These are phyloP conservation scores for Myriosclerotinia curreyana DNA, from an alignment of 2,329 filamentous ascomycete species.

Conservation along the genomic window DNA sequence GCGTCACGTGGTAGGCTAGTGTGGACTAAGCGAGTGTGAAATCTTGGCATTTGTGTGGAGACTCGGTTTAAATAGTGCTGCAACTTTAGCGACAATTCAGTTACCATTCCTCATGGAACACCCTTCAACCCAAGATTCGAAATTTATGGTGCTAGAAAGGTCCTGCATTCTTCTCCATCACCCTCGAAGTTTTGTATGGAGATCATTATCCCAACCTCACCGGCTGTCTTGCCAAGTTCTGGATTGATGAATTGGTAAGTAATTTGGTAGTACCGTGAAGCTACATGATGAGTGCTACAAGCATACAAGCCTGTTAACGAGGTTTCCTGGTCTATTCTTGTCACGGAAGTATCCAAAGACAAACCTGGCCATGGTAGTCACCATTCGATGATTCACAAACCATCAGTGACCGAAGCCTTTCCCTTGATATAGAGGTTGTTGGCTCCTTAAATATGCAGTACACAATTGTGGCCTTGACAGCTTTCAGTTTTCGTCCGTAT, in stretches of 20 bases:
- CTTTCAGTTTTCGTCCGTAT: not conserved
- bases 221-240: not conserved
- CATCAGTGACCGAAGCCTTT: not conserved
- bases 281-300: not conserved
- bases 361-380: not conserved
- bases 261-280: not conserved
- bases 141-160: not conserved
- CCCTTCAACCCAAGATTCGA: not conserved
- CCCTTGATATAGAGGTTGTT: not conserved
- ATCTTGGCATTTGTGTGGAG: conserved; percentile 5
- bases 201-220: not conserved
- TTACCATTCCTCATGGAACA: not conserved
- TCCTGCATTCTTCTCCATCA: not conserved
- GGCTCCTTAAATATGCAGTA: not conserved
- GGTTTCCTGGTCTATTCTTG: not conserved
- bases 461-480: not conserved
- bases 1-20: conserved; percentile 1
- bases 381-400: not conserved
- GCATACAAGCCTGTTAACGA: not conserved
- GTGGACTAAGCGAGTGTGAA: not conserved
- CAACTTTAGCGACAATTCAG: not conserved
- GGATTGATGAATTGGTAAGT: not conserved
- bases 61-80: not conserved
- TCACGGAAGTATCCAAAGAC: not conserved
- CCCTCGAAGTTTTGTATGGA: not conserved